phyloP scores from a whole-genome alignment of 805 yeast species.

The Candida morakotiae region DNA sequence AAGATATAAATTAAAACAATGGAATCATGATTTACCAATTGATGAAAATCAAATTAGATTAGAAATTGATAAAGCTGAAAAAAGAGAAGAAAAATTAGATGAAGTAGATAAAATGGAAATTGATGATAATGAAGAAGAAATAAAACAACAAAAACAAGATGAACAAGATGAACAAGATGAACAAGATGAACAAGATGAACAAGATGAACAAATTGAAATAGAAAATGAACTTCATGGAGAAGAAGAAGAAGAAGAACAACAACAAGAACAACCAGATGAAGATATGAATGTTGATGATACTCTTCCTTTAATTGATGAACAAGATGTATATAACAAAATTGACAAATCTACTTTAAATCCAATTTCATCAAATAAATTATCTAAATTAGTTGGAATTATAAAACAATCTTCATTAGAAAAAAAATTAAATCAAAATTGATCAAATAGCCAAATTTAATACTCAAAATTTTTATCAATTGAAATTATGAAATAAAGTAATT shows the following conservation, averaged over 20 bases:
- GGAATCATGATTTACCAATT: slow-evolving; percentile 49
- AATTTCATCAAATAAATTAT: slow-evolving; percentile 27
- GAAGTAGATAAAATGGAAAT: slow-evolving; percentile 18
- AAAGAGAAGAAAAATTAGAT: slow-evolving; percentile 10
- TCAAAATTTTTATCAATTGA: too few relatives aligned
- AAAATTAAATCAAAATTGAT: background rate
- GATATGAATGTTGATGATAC: slow-evolving; percentile 21
- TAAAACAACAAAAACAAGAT: slow-evolving; percentile 20
- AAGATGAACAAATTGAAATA: background rate
- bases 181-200: slow-evolving; percentile 1
- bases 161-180: slow-evolving; percentile 20
- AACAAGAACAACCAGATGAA: background rate
- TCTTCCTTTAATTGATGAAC: slow-evolving; percentile 3
- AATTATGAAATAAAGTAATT: too few relatives aligned
- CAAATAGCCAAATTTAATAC: background rate
- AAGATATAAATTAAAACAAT: slow-evolving; percentile 63
- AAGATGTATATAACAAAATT: slow-evolving; percentile 32
- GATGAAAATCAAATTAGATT: slow-evolving; percentile 37
- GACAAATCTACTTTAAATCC: slow-evolving; percentile 25
- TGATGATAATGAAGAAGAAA: slow-evolving; percentile 18
- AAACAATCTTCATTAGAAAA: slow-evolving; percentile 25
- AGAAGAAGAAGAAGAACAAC: background rate
- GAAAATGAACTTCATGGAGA: background rate
- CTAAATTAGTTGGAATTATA: slow-evolving; percentile 31
- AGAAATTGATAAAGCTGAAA: slow-evolving; percentile 19